phyloP scores from a whole-genome alignment of 2,329 filamentous ascomycete species.

The Venturia carpophila region DNA sequence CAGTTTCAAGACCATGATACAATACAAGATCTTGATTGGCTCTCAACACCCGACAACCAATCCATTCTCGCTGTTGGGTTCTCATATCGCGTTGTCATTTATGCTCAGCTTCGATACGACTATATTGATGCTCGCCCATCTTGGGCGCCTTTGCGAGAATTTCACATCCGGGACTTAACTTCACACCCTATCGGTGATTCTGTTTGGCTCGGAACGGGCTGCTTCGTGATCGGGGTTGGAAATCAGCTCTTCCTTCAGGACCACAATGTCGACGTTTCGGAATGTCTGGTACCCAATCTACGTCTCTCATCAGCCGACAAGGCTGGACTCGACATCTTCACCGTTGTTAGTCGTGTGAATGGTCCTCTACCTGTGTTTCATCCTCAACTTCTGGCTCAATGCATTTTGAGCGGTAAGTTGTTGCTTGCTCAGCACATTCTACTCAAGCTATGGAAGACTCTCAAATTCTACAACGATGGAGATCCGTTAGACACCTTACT shows the following conservation, averaged over 20 bases:
- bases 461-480: slow-evolving; percentile 78
- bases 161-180: slow-evolving; percentile 71
- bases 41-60: slow-evolving; percentile 79
- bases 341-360: slow-evolving; percentile 75
- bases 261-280: slow-evolving; percentile 59
- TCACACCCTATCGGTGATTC: slow-evolving; percentile 90
- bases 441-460: slow-evolving; percentile 59
- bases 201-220: slow-evolving; percentile 78
- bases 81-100: slow-evolving; percentile 70
- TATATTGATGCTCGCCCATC: slow-evolving; percentile 84
- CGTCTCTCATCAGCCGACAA: slow-evolving; percentile 42
- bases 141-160: slow-evolving; percentile 78
- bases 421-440: slow-evolving; percentile 64
- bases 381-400: slow-evolving; percentile 82
- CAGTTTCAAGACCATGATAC: slow-evolving; percentile 63
- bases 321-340: slow-evolving; percentile 62
- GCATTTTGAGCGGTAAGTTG: slow-evolving; percentile 72
- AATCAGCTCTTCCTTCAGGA: slow-evolving; percentile 86
- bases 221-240: slow-evolving; percentile 79
- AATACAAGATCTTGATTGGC: slow-evolving; percentile 88
- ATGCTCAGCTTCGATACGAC: slow-evolving; percentile 84
- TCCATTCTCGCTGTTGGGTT: slow-evolving; percentile 90
- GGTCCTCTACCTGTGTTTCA: slow-evolving; percentile 85
- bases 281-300: slow-evolving; percentile 51
- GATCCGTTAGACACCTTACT: slow-evolving; percentile 74